phyloP scores from a whole-genome alignment of 225 moss, liverwort and hornwort genomes.

The Ulota crispa region DNA sequence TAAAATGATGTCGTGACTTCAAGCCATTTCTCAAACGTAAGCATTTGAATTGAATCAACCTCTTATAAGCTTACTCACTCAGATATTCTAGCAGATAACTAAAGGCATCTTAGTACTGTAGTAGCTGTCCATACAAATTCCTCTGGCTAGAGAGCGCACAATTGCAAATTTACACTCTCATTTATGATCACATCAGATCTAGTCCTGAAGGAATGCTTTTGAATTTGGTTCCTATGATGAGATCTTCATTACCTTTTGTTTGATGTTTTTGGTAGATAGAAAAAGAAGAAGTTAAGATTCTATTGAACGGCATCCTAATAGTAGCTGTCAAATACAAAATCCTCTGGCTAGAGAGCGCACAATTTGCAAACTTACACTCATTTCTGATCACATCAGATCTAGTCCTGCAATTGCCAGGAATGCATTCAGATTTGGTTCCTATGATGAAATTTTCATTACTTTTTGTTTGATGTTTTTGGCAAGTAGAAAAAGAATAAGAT shows the following conservation, averaged over 20 bases:
- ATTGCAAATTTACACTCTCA: background rate
- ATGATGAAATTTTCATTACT: no score
- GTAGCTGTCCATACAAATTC: no score
- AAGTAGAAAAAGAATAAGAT: no score
- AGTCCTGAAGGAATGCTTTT: no score
- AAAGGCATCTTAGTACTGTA: background rate
- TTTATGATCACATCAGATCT: background rate
- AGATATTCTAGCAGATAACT: background rate
- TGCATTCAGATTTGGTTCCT: no score
- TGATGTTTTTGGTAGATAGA: no score
- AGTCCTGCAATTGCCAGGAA: no score
- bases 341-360: background rate
- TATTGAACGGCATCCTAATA: background rate
- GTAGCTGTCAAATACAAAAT: background rate
- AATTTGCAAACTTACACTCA: background rate
- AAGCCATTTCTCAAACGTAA: background rate
- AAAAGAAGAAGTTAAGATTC: no score
- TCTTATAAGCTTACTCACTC: background rate
- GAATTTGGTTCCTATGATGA: no score
- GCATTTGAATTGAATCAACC: background rate
- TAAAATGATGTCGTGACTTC: background rate
- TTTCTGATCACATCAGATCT: background rate
- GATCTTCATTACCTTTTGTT: no score
- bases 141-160: no score
- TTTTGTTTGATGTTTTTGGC: no score